These are phyloP conservation scores for Datura wrightii DNA, from an alignment of 257 asterid species.

Conservation along the genomic window DNA sequence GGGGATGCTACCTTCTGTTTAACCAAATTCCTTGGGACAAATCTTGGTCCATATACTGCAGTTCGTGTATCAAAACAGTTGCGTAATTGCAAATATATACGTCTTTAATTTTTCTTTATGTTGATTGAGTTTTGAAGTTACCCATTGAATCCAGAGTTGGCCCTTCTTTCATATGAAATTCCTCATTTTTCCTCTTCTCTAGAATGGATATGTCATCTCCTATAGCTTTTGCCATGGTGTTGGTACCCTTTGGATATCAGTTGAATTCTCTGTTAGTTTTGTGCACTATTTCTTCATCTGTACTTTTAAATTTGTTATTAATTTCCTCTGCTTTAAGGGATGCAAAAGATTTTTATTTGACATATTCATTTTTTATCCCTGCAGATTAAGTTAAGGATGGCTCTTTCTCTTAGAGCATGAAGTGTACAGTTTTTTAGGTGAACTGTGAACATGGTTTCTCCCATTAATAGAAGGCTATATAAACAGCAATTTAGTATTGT, in stretches of 20 bases:
- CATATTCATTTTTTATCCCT: background rate
- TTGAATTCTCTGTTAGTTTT: background rate
- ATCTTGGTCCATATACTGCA: too few relatives aligned
- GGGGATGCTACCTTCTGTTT: too few relatives aligned
- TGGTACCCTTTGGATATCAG: background rate
- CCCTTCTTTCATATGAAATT: background rate
- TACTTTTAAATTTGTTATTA: background rate
- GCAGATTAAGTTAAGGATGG: constrained; percentile 14
- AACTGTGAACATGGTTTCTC: background rate
- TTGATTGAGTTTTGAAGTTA: background rate
- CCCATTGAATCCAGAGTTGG: background rate
- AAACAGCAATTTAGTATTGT: background rate
- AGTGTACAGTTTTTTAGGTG: constrained; percentile 30
- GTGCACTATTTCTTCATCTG: background rate
- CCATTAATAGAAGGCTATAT: background rate
- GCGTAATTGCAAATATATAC: background rate
- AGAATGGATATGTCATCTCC: background rate
- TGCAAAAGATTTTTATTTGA: background rate
- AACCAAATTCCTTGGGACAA: too few relatives aligned
- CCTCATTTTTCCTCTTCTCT: background rate
- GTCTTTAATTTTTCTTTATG: background rate
- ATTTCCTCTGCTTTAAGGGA: background rate
- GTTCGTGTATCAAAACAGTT: too few relatives aligned
- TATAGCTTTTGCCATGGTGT: background rate
- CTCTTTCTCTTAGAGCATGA: background rate